Evolutionary conservation across 129 eudicot species (phyloP).

Genomic region (Flaveria robusta): DNA sequence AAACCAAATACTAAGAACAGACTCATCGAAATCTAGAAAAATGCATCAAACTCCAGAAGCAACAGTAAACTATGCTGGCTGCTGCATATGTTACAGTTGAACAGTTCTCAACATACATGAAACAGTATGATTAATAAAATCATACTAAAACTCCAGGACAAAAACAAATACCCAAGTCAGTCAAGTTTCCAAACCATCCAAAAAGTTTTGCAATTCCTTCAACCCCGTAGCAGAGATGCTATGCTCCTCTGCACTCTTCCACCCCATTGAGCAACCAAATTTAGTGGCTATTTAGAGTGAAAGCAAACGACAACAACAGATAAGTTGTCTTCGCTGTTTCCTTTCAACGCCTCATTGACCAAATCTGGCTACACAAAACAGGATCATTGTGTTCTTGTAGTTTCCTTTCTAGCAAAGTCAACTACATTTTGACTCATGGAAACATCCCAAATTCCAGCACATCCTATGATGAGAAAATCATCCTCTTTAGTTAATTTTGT

Average conservation of each 20-base stretch:
- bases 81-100: too few species aligned
- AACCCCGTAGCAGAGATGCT: constrained; percentile 89
- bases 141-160: neutral
- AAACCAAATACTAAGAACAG: too few species aligned
- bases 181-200: constrained; percentile 59
- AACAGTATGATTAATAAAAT: constrained; percentile 13
- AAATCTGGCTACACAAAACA: constrained; percentile 67
- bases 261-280: constrained; percentile 55
- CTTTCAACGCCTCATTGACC: constrained; percentile 80
- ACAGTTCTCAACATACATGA: too few species aligned
- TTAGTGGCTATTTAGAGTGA: constrained; percentile 69
- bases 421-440: too few species aligned
- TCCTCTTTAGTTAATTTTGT: too few species aligned
- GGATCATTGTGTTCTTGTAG: constrained; percentile 49
- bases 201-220: constrained; percentile 83
- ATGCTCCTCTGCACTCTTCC: constrained; percentile 75
- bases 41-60: too few species aligned
- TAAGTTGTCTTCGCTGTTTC: constrained; percentile 81
- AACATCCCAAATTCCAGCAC: too few species aligned
- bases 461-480: constrained; percentile 67
- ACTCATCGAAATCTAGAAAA: too few species aligned
- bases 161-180: neutral
- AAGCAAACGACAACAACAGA: constrained; percentile 84
- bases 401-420: too few species aligned
- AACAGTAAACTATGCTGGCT: too few species aligned